Conservation (phyloP, 1,139 yeast genomes). For the Saccharomycopsis hybrid region DNA sequence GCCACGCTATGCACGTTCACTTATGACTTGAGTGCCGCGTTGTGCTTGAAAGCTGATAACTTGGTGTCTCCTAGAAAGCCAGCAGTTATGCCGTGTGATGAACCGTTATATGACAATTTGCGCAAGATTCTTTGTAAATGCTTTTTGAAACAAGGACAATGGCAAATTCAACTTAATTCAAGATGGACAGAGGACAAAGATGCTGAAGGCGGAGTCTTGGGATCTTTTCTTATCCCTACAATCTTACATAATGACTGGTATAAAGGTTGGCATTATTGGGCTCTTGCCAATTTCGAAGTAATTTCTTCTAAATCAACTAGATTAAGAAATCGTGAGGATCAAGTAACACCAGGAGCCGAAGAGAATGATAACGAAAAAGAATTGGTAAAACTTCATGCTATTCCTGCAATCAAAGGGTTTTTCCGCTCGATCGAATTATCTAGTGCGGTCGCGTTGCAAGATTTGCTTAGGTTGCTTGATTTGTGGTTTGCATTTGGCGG, state of each 20-base stretch:
- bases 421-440: constrained; percentile 92
- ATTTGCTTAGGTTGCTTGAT: constrained; percentile 81
- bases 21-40: constrained; percentile 80
- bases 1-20: constrained; percentile 85
- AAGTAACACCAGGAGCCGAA: constrained; percentile 12
- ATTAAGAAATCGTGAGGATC: constrained; percentile 16
- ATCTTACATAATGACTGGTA: constrained; percentile 93
- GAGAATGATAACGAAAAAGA: constrained; percentile 41
- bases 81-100: constrained; percentile 64
- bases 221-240: constrained; percentile 88
- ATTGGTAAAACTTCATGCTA: constrained; percentile 75
- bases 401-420: constrained; percentile 92
- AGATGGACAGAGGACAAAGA: constrained; percentile 67
- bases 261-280: constrained; percentile 99
- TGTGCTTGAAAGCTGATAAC: constrained; percentile 75
- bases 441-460: constrained; percentile 82
- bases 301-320: constrained; percentile 43
- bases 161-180: constrained; percentile 80
- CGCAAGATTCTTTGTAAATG: constrained; percentile 86
- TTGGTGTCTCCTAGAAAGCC: constrained; percentile 86
- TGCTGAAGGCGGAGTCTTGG: constrained; percentile 71
- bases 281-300: constrained; percentile 92
- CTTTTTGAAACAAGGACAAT: constrained; percentile 94
- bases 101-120: constrained; percentile 30
- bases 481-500: constrained; percentile 98